These are phyloP conservation scores for Halophytophthora batemanensis DNA, from an alignment of 352 stramenopile species.

Conservation along the genomic window DNA sequence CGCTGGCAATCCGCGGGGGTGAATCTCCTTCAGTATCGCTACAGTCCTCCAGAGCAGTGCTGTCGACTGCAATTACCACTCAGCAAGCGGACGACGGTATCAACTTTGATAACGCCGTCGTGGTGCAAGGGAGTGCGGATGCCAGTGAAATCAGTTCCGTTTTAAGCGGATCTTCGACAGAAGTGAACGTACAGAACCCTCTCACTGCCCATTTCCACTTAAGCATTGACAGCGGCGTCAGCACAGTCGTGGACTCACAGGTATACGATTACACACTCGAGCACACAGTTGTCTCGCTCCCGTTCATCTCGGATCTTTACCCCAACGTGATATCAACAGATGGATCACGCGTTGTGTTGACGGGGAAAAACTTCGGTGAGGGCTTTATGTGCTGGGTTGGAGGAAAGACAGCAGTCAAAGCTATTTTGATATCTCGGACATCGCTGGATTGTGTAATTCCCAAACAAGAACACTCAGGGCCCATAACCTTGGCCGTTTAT, in stretches of 20 bases:
- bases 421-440: constrained; percentile 4
- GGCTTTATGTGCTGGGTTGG: constrained; percentile 11
- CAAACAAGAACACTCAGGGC: constrained; percentile 2
- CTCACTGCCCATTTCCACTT: constrained; percentile 6
- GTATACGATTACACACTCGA: constrained; percentile 8
- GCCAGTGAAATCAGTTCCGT: constrained; percentile 9
- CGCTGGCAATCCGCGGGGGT: constrained; percentile 11
- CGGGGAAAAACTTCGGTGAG: constrained; percentile 12
- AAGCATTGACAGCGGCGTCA: constrained; percentile 1
- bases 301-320: constrained; percentile 11
- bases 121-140: constrained; percentile 10
- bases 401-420: constrained; percentile 1
- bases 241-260: neutral
- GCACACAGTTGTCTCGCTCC: constrained; percentile 6
- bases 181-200: constrained; percentile 14
- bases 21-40: constrained; percentile 9
- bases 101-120: neutral
- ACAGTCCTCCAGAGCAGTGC: neutral
- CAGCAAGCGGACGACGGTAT: neutral
- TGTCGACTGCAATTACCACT: constrained; percentile 5
- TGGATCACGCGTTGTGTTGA: constrained; percentile 13
- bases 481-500: constrained; percentile 16
- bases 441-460: constrained; percentile 9
- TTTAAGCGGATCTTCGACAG: neutral
- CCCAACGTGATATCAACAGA: constrained; percentile 10